Evolutionary conservation across 2,329 filamentous ascomycete species (phyloP).

Genomic region (Acephala macrosclerotiorum): DNA sequence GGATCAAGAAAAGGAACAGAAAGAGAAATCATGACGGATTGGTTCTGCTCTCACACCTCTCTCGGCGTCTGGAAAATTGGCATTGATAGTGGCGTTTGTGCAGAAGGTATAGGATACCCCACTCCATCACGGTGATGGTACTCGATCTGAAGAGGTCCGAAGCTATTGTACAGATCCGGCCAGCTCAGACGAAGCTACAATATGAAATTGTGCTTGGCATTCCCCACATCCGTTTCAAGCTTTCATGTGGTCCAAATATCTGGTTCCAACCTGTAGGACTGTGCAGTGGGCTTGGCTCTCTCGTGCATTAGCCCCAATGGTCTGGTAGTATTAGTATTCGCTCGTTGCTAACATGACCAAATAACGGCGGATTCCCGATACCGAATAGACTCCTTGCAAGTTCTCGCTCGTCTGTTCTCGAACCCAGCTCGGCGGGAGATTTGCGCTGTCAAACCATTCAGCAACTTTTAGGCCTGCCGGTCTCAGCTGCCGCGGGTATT

Average conservation of each 20-base stretch:
- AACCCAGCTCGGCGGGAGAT: constrained; percentile 1
- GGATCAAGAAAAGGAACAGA: constrained; percentile 18
- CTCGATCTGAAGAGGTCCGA: constrained; percentile 2
- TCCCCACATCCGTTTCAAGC: not conserved
- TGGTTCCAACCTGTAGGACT: too few species aligned
- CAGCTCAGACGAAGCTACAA: not conserved
- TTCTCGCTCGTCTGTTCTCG: not conserved
- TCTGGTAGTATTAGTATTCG: not conserved
- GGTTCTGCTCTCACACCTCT: not conserved
- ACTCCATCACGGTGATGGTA: constrained; percentile 13
- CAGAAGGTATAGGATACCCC: constrained; percentile 19
- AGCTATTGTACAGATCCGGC: not conserved
- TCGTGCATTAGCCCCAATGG: not conserved
- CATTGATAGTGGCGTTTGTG: constrained; percentile 21
- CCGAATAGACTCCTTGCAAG: constrained; percentile 3
- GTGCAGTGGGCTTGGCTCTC: not conserved
- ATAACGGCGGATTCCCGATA: not conserved
- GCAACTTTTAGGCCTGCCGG: constrained; percentile 7
- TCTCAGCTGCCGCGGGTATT: constrained; percentile 16
- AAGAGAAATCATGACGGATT: constrained; percentile 7
- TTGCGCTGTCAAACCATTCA: constrained; percentile 2
- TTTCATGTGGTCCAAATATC: not conserved
- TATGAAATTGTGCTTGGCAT: not conserved
- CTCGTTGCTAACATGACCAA: not conserved
- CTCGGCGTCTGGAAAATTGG: constrained; percentile 15